Evolutionary conservation across 495 filamentous ascomycete species (phyloP), one percentile per base, ranked within the genome.

Genomic region (Xylaria telfairii): DNA sequence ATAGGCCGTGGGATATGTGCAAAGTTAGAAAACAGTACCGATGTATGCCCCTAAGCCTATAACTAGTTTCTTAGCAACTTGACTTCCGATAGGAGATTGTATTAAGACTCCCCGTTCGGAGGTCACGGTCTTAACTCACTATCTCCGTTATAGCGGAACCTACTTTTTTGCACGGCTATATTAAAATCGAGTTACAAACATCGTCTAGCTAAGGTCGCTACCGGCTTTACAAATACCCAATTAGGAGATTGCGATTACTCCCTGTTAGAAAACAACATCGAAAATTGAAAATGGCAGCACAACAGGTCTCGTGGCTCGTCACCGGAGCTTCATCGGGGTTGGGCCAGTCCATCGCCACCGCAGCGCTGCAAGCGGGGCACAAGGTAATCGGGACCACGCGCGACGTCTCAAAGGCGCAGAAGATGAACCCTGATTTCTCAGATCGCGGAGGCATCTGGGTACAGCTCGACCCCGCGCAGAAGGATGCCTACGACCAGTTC

Each of bases 271-370:
- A 7, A 24, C 24, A 24, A 61, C 21, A 42, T 26, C 37, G 13
- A 5, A 47, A 59, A 34, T 41, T 1, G 19, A 62, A 39, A 60
- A 69, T 61, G 67, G 19, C 67, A 21, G 3, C 41, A 32, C 26
- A 4, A 60, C 26, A 24, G 21, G 4, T 41, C 37, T 70, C 68
- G n/a, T 89, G 84, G 82, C 77, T 90, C 64, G 84, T 89, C 65
- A 88, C 86, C 0, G 87, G 84, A 59, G 77, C 81, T 61, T 87
- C 85, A 1, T 82, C 80, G 9, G 87, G 87, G 53, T 83, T 90
- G 57, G 87, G 87, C 39, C 56, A 75, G 15, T 71, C 79, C 19
- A 82, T 88, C 34, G 80, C 83, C 39, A 54, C 76, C 15, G 71
- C 76, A 13, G 85, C 83, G 13, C 83, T 88, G 12, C 39, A 64